Conservation (phyloP, 2,329 filamentous ascomycete species). For the Chaetomium sp. region DNA sequence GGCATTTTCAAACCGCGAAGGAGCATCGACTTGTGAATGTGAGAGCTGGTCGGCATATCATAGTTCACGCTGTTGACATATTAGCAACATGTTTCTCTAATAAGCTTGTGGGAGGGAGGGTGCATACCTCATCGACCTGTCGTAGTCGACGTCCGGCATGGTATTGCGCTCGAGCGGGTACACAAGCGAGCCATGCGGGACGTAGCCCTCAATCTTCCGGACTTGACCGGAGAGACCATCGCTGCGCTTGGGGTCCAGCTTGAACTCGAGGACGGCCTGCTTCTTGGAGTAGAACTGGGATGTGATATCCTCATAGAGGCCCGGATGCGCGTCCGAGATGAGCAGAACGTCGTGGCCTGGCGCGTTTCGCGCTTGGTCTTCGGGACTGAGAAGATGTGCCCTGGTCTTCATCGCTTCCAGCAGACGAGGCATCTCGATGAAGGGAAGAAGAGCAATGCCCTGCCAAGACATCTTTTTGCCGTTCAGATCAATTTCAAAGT, state of each 20-base stretch:
- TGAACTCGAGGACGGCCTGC: slow-evolving; percentile 65
- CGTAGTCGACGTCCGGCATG: slow-evolving; percentile 78
- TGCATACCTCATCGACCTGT: slow-evolving; percentile 80
- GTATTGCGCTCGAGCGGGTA: slow-evolving; percentile 73
- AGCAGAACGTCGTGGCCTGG: slow-evolving; percentile 80
- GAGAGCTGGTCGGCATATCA: slow-evolving; percentile 71
- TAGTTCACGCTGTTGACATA: slow-evolving; percentile 70
- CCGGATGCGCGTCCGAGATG: slow-evolving; percentile 77
- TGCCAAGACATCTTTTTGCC: slow-evolving; percentile 99
- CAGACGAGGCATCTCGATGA: slow-evolving; percentile 90
- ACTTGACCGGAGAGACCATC: slow-evolving; percentile 79
- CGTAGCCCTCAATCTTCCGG: slow-evolving; percentile 78
- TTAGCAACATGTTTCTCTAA: slow-evolving; percentile 37
- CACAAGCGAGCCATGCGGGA: slow-evolving; percentile 78
- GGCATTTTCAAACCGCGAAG: slow-evolving; percentile 79
- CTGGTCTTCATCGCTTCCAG: slow-evolving; percentile 79
- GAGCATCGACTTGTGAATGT: slow-evolving; percentile 91
- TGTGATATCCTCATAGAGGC: slow-evolving; percentile 80
- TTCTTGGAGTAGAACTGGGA: slow-evolving; percentile 92
- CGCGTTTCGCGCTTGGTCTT: slow-evolving; percentile 77
- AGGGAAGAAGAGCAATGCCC: slow-evolving; percentile 88
- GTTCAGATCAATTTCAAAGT: slow-evolving; percentile 91
- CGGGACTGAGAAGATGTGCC: slow-evolving; percentile 75
- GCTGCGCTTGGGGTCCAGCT: slow-evolving; percentile 73
- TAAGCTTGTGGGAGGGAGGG: neutral